Evolutionary conservation across 2,329 filamentous ascomycete species (phyloP), one percentile per base, ranked within the genome.

Genomic region (Ophiocordyceps polyrhachis-furcata): DNA sequence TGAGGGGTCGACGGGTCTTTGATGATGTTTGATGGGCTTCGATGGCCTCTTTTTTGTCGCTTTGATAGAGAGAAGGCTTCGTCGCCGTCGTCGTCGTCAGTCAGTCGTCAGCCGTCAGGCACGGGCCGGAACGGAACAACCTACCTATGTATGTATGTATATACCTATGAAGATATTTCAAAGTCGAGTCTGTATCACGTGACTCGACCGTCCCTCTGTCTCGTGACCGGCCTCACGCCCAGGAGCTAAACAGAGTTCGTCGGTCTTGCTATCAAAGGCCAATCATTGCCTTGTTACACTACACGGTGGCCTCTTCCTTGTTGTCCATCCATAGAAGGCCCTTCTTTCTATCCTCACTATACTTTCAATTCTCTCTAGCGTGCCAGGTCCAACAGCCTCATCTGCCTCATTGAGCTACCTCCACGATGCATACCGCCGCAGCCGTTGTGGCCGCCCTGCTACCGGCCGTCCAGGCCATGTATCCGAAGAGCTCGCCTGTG

Each of bases 401-500:
- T 15, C 31, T 3, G 31, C 12, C 13, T 32, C 31, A 11, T 17
- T 19, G 35, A 38, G 3, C 6, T 38, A n/a, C 32, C 11, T 15
- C n/a, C 14, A 38, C 35, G 35, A 38, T 38, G 35, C 35, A 19
- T 38, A 38, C 35, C 17, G n/a, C n/a, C n/a, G 40, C 42, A 29
- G 62, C 65, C 49, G 60, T 69, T 43, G 57, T 77, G 57, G 64
- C 58, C 40, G 57, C 57, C n/a, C 48, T 64, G 44, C 54, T 58
- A 23, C 76, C 77, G 47, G 73, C 72, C 46, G 81, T 83, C 51
- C 77, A 76, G 52, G 77, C 76, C 52, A 63, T 98, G 48, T 98
- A 98, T 66, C 67, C 77, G 48, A 93, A 89, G 67, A 83, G 73
- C 60, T 95, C 88, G 2, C 79, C 84, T 13, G 91, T 98, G 40